These are phyloP conservation scores for Metschnikowia continentalis DNA, from an alignment of 805 yeast genomes.

Conservation along the genomic window DNA sequence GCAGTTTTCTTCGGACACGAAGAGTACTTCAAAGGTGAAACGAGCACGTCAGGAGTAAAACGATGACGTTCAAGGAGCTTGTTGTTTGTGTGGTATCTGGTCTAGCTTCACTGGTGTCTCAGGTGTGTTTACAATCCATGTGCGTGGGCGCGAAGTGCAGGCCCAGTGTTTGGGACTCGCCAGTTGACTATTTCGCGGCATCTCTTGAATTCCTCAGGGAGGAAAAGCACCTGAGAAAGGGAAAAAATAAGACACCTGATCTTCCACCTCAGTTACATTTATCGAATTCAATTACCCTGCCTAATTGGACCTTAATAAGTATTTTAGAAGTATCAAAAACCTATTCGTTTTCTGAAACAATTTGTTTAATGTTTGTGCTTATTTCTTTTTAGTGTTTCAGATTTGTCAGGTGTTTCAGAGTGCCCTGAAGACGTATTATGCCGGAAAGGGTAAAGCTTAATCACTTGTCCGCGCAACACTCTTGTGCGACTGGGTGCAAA, in stretches of 20 bases:
- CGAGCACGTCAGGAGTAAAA: neutral
- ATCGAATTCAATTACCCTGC: no score
- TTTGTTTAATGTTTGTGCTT: no score
- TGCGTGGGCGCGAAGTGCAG: slow-evolving; percentile 1
- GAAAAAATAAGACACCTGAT: neutral
- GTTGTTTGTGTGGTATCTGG: neutral
- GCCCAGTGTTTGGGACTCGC: neutral
- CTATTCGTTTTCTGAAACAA: no score
- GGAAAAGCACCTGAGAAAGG: neutral
- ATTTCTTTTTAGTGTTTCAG: neutral
- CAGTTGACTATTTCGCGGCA: neutral
- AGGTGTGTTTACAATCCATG: slow-evolving; percentile 4
- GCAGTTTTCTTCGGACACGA: neutral
- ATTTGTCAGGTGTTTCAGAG: neutral
- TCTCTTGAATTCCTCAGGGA: neutral
- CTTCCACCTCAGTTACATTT: no score
- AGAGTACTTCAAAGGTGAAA: neutral
- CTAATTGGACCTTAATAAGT: no score
- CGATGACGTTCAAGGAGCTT: neutral
- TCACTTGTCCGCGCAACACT: neutral
- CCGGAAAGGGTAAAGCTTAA: neutral
- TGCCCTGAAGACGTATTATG: neutral
- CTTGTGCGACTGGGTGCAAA: slow-evolving; percentile 4
- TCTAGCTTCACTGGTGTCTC: neutral
- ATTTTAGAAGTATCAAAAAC: no score